These are phyloP conservation scores for Mucor piriformis DNA, from an alignment of 371 early-diverging fungal genomes.

Conservation along the genomic window DNA sequence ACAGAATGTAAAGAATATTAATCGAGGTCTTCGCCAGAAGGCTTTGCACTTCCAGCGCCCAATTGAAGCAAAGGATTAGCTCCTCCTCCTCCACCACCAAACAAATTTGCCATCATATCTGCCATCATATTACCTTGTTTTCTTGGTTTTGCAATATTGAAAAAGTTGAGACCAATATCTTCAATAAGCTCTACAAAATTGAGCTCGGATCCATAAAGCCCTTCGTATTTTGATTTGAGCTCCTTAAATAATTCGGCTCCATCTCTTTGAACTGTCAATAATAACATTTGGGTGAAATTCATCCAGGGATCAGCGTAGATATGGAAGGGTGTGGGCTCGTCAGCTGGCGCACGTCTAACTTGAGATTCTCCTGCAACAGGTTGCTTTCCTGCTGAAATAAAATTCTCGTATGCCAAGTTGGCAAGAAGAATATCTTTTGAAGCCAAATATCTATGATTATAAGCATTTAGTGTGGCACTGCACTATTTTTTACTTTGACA, in stretches of 20 bases:
- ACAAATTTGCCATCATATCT: conserved; percentile 76
- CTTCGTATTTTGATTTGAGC: conserved; percentile 58
- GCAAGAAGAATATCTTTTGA: conserved; percentile 78
- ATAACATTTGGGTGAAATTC: conserved; percentile 71
- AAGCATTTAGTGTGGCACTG: background rate
- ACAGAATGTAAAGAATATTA: background rate
- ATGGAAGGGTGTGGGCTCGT: conserved; percentile 37
- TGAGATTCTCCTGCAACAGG: conserved; percentile 34
- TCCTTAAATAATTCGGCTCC: conserved; percentile 62
- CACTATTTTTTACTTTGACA: background rate
- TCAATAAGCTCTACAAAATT: conserved; percentile 60
- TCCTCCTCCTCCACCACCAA: conserved; percentile 43
- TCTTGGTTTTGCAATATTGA: conserved; percentile 66
- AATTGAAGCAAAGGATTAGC: conserved; percentile 13
- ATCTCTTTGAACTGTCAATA: conserved; percentile 73
- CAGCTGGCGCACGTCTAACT: conserved; percentile 44
- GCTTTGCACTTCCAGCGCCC: conserved; percentile 3
- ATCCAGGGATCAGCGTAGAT: conserved; percentile 65
- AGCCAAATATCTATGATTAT: conserved; percentile 50
- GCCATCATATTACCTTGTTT: conserved; percentile 71
- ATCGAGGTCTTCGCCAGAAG: conserved; percentile 14
- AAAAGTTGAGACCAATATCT: conserved; percentile 68
- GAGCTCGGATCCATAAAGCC: conserved; percentile 36
- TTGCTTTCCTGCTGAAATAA: conserved; percentile 41
- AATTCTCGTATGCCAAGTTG: conserved; percentile 63